These are phyloP conservation scores for Beauveria australis DNA, from an alignment of 2,329 filamentous ascomycete genomes.

Conservation along the genomic window DNA sequence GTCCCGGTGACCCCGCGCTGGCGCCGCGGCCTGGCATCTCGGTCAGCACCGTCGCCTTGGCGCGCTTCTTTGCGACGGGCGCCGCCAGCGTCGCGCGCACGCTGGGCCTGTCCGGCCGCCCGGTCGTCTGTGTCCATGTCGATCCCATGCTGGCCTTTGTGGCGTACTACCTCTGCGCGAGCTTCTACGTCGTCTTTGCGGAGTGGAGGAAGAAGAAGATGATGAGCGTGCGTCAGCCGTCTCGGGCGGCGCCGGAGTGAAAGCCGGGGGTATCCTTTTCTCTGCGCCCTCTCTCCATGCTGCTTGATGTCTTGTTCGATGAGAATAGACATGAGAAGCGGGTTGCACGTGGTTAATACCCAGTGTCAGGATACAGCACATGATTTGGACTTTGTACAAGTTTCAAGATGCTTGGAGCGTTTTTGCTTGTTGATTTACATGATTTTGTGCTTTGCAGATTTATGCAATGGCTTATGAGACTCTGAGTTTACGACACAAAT, in stretches of 20 bases:
- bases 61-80: slow-evolving; percentile 2
- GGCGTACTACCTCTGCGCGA: slow-evolving; percentile 3
- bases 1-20: neutral
- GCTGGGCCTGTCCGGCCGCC: neutral
- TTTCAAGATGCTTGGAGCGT: neutral
- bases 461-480: neutral
- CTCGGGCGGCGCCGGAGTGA: neutral
- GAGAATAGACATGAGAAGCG: too few relatives aligned
- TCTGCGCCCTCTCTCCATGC: too few relatives aligned
- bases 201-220: neutral
- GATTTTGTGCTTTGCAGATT: neutral
- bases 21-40: neutral
- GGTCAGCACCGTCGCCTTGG: neutral
- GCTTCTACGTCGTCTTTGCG: neutral
- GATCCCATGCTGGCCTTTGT: slow-evolving; percentile 5
- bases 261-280: too few relatives aligned
- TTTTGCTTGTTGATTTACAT: neutral
- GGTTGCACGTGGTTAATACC: neutral
- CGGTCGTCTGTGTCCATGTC: slow-evolving; percentile 3
- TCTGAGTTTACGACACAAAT: neutral
- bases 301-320: too few relatives aligned
- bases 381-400: neutral
- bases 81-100: slow-evolving; percentile 1
- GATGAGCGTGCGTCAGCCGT: neutral
- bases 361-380: neutral